Percentiles rank a stretch among this genome's conserved stretches.
Conservation (phyloP, 2,329 filamentous ascomycete species). For the Aspergillus fumigatus region DNA sequence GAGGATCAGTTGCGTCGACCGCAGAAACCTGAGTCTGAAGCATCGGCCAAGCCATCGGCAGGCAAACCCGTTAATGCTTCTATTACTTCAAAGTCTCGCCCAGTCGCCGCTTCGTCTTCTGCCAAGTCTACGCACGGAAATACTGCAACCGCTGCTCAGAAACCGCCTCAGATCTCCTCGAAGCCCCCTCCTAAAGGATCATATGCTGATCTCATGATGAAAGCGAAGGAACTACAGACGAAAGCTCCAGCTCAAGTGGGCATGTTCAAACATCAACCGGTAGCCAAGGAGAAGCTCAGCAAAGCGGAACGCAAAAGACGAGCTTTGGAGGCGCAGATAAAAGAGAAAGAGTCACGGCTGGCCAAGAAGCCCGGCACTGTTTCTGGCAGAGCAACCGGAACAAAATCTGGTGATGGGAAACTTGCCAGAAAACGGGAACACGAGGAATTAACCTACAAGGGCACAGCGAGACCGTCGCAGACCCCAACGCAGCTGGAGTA, state of each 20-base stretch:
- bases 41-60: constrained; percentile 14
- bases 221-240: constrained; percentile 52
- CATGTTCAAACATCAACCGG: constrained; percentile 53
- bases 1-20: constrained; percentile 34
- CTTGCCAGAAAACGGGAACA: constrained; percentile 29
- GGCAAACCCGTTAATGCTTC: constrained; percentile 15
- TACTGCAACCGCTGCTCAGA: constrained; percentile 14
- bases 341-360: constrained; percentile 33
- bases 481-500: constrained; percentile 28
- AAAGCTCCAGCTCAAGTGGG: constrained; percentile 45
- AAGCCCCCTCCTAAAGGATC: constrained; percentile 53
- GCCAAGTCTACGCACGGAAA: constrained; percentile 19
- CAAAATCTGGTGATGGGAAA: constrained; percentile 18
- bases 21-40: constrained; percentile 21
- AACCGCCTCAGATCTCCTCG: constrained; percentile 20
- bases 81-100: constrained; percentile 15
- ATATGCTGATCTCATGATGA: constrained; percentile 56
- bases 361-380: constrained; percentile 24
- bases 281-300: constrained; percentile 52
- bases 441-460: constrained; percentile 34
- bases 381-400: constrained; percentile 13
- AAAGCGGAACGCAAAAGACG: constrained; percentile 51
- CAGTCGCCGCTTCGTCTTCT: constrained; percentile 9
- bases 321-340: constrained; percentile 36
- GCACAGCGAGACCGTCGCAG: constrained; percentile 32